Evolutionary conservation across 148 eudicot genomes (phyloP).

Genomic region (Silene conica): DNA sequence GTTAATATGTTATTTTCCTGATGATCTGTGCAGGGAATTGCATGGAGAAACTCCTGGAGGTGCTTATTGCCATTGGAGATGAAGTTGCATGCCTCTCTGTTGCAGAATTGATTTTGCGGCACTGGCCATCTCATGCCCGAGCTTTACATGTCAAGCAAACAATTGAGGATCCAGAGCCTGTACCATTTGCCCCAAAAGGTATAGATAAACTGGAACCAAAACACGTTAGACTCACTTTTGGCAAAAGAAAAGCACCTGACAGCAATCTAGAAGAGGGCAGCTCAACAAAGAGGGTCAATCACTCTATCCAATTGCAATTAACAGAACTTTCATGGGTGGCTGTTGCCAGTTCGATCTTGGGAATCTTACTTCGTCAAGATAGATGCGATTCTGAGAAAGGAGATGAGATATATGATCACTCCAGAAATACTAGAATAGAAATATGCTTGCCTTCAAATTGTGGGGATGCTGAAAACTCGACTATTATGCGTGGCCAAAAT

Average conservation of each 20-base stretch:
- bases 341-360: conserved; percentile 52
- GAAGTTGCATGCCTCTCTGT: conserved; percentile 93
- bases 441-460: conserved; percentile 46
- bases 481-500: conserved; percentile 26
- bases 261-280: conserved; percentile 32
- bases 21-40: conserved; percentile 73
- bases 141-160: conserved; percentile 81
- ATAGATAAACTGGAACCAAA: conserved; percentile 90
- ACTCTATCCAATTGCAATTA: conserved; percentile 48
- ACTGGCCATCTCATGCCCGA: conserved; percentile 98
- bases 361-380: conserved; percentile 39
- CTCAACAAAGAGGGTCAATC: conserved; percentile 55
- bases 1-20: conserved; percentile 2
- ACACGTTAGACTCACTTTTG: conserved; percentile 77
- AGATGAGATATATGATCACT: conserved; percentile 29
- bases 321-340: conserved; percentile 72
- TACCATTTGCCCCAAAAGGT: conserved; percentile 91
- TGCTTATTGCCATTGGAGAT: conserved; percentile 93
- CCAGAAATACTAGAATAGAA: conserved; percentile 49
- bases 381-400: conserved; percentile 29
- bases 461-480: conserved; percentile 34
- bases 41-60: conserved; percentile 98
- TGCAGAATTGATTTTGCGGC: conserved; percentile 74
- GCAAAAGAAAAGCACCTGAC: conserved; percentile 57
- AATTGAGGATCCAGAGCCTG: conserved; percentile 73